Conservation (phyloP, 2,329 filamentous ascomycete genomes). For the Cadophora sp. region DNA sequence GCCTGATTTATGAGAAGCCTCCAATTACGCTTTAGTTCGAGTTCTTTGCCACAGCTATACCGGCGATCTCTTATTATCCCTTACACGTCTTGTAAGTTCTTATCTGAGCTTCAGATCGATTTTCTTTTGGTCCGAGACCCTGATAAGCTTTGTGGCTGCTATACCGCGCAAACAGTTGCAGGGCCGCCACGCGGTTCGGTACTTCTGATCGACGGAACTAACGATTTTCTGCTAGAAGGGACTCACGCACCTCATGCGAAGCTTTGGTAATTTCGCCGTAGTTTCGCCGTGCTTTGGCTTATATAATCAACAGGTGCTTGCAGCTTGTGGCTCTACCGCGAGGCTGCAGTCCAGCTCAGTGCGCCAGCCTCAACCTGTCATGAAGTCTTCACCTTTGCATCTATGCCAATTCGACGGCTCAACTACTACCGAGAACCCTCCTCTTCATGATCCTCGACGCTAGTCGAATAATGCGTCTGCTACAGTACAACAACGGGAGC, state of each 20-base stretch:
- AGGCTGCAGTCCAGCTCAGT: conserved; percentile 33
- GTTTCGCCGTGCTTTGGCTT: background rate
- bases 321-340: conserved; percentile 23
- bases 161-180: conserved; percentile 4
- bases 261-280: conserved; percentile 7
- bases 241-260: background rate
- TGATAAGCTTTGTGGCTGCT: conserved; percentile 21
- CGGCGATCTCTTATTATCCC: conserved; percentile 27
- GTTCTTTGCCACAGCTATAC: conserved; percentile 27
- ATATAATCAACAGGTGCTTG: too few relatives aligned
- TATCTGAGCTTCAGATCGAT: conserved; percentile 17
- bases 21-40: conserved; percentile 24
- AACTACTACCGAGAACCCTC: conserved; percentile 24
- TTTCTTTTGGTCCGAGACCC: conserved; percentile 13
- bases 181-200: background rate
- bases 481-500: conserved; percentile 14
- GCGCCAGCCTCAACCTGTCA: conserved; percentile 32
- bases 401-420: conserved; percentile 25
- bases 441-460: conserved; percentile 22
- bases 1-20: conserved; percentile 30
- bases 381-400: conserved; percentile 26
- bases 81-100: conserved; percentile 23
- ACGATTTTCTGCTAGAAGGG: background rate
- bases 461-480: conserved; percentile 19
- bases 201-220: conserved; percentile 9